Conservation (phyloP, 495 filamentous ascomycete species). For the Amorphotheca resinae region DNA sequence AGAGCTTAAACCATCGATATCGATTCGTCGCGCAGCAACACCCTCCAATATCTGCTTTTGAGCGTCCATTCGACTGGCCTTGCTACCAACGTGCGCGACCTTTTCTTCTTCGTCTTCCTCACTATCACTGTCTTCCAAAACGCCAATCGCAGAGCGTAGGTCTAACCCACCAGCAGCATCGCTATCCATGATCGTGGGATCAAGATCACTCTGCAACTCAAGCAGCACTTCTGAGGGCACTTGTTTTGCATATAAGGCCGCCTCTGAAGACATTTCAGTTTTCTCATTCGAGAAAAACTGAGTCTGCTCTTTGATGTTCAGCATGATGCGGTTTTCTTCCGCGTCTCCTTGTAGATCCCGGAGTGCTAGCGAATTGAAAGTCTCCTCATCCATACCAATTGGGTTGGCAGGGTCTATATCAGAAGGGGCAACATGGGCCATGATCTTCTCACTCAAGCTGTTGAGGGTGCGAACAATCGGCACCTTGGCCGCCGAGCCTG, state of each 20-base stretch:
- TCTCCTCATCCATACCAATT: conserved; percentile 60
- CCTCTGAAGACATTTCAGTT: conserved; percentile 39
- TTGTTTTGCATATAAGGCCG: conserved; percentile 47
- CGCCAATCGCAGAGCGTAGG: conserved; percentile 44
- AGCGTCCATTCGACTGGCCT: conserved; percentile 40
- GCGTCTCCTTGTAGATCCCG: conserved; percentile 69
- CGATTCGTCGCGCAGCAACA: conserved; percentile 37
- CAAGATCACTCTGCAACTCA: conserved; percentile 49
- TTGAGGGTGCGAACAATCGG: conserved; percentile 82
- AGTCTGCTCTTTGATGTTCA: conserved; percentile 78
- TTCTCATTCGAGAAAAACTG: conserved; percentile 61
- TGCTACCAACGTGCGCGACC: conserved; percentile 40
- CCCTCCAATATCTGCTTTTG: conserved; percentile 43
- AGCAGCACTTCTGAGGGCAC: conserved; percentile 54
- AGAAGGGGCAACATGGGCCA: conserved; percentile 68
- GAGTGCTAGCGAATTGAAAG: conserved; percentile 61
- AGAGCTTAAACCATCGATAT: conserved; percentile 33
- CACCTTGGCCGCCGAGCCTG: conserved; percentile 47
- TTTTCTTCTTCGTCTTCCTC: conserved; percentile 50
- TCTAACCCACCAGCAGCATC: conserved; percentile 37
- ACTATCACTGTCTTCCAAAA: conserved; percentile 54
- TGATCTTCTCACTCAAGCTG: conserved; percentile 75
- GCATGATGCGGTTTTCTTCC: conserved; percentile 58
- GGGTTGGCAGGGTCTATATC: conserved; percentile 51
- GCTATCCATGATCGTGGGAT: conserved; percentile 28